A percentile compares a stretch with the other conserved stretches of the same genome.
Evolutionary conservation across 495 filamentous ascomycete species (phyloP).

Genomic region (Massariosphaeria phaeospora): DNA sequence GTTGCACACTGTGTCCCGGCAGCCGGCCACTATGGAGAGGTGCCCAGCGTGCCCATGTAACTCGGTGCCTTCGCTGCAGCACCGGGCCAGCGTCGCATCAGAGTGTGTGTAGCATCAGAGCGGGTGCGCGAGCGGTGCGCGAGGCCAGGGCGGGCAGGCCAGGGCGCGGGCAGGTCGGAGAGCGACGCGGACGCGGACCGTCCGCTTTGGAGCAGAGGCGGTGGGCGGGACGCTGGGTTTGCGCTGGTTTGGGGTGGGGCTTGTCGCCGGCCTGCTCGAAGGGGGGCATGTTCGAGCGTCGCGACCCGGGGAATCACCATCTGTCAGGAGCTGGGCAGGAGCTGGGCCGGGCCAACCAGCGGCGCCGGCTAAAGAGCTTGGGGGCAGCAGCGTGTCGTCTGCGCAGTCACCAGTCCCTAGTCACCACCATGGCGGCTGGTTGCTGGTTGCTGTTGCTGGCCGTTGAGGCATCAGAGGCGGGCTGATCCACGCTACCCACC

Average conservation of each 20-base stretch:
- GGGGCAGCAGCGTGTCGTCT: no score
- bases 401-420: not conserved
- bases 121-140: not conserved
- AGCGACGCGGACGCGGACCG: not conserved
- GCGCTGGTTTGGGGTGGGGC: constrained; percentile 6
- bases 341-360: constrained; percentile 19
- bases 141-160: not conserved
- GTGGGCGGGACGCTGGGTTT: not conserved
- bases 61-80: not conserved
- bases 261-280: not conserved
- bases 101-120: not conserved
- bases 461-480: no score
- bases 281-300: constrained; percentile 1
- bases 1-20: constrained; percentile 27
- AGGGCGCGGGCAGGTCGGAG: not conserved
- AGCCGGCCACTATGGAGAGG: constrained; percentile 27
- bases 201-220: not conserved
- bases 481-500: no score
- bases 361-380: constrained; percentile 21
- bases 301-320: constrained; percentile 24
- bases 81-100: constrained; percentile 21
- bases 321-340: constrained; percentile 4
- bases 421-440: not conserved
- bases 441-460: not conserved
- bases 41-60: constrained; percentile 28